These are phyloP conservation scores for Debaryomyces fabryi DNA, from an alignment of 1,139 yeast genomes.

Conservation along the genomic window DNA sequence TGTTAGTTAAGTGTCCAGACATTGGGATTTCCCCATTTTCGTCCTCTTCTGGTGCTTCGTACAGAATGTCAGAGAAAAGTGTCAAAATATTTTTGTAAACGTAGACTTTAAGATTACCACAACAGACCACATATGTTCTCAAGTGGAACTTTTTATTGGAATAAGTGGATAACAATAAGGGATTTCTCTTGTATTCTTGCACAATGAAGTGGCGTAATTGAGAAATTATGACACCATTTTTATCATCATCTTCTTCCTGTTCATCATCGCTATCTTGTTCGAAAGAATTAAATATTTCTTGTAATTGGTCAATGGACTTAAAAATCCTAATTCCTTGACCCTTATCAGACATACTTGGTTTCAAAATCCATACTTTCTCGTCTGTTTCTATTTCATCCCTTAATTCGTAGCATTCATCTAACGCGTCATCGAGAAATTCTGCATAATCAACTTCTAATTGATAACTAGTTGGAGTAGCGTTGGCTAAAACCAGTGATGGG, in stretches of 20 bases:
- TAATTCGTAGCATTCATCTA: slow-evolving; percentile 89
- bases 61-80: slow-evolving; percentile 68
- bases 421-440: slow-evolving; percentile 88
- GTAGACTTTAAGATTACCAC: slow-evolving; percentile 72
- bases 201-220: slow-evolving; percentile 89
- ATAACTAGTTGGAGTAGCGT: slow-evolving; percentile 73
- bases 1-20: slow-evolving; percentile 84
- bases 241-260: slow-evolving; percentile 34
- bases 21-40: slow-evolving; percentile 44
- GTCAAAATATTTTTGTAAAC: slow-evolving; percentile 81
- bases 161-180: slow-evolving; percentile 64
- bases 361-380: slow-evolving; percentile 79
- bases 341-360: slow-evolving; percentile 96
- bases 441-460: slow-evolving; percentile 93
- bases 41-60: slow-evolving; percentile 38
- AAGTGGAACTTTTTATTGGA: slow-evolving; percentile 83
- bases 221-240: slow-evolving; percentile 73
- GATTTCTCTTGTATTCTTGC: slow-evolving; percentile 72
- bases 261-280: slow-evolving; percentile 66
- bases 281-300: slow-evolving; percentile 78
- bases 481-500: slow-evolving; percentile 62
- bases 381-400: slow-evolving; percentile 71
- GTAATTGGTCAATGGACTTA: slow-evolving; percentile 75
- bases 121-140: slow-evolving; percentile 79
- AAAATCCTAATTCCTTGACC: slow-evolving; percentile 94